Percentiles rank a stretch among this genome's conserved stretches.
These are phyloP conservation scores for Knoxdaviesia proteae DNA, from an alignment of 2,329 filamentous ascomycete species.

Conservation along the genomic window DNA sequence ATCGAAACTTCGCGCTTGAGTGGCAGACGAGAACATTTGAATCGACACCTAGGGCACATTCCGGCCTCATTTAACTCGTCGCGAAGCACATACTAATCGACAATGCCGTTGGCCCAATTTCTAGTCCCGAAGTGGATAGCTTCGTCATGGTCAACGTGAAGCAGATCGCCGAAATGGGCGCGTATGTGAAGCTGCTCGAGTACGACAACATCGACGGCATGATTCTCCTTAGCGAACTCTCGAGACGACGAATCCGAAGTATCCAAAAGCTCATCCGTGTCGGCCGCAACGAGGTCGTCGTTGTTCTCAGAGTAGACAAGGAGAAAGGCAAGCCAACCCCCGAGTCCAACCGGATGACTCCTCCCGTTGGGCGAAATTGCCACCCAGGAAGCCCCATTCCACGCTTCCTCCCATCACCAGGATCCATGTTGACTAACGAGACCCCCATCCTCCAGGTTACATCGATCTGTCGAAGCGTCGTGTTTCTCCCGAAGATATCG, in stretches of 20 bases:
- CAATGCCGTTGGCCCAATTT: conserved; percentile 1
- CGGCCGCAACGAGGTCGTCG: conserved; percentile 93
- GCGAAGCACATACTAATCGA: not conserved
- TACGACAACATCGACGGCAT: conserved; percentile 99
- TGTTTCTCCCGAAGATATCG: conserved; percentile 90
- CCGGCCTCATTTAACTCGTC: no score
- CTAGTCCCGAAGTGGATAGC: conserved; percentile 75
- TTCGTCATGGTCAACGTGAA: conserved; percentile 99
- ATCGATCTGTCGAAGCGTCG: conserved; percentile 97
- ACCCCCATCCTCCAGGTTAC: conserved; percentile 32
- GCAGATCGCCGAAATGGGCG: conserved; percentile 99
- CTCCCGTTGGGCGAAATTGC: no score
- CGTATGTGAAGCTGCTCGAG: conserved; percentile 97
- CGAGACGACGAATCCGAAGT: conserved; percentile 89
- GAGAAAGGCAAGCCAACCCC: conserved; percentile 51
- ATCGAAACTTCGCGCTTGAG: no score
- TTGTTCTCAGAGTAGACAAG: conserved; percentile 96
- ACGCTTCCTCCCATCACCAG: not conserved
- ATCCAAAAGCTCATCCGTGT: conserved; percentile 99
- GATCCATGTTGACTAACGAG: not conserved
- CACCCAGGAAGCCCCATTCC: no score
- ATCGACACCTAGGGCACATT: no score
- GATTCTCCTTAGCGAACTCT: conserved; percentile 95
- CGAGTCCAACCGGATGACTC: conserved; percentile 1
- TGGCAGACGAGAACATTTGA: no score